phyloP scores from a whole-genome alignment of 768 basidiomycete species.

The Polyporus arcularius region DNA sequence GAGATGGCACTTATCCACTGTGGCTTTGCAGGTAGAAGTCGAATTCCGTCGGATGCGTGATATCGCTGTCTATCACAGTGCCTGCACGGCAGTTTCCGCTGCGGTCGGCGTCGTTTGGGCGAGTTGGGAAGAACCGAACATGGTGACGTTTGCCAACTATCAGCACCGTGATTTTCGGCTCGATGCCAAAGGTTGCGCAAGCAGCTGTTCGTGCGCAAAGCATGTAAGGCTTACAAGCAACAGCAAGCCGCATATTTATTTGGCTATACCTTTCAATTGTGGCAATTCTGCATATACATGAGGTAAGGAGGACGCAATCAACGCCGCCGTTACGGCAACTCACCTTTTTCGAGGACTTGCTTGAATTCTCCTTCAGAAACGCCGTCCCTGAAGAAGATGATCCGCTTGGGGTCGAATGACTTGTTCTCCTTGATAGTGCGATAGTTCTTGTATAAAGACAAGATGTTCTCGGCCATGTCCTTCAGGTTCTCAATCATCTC shows the following conservation, averaged over 20 bases:
- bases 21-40: conserved; percentile 83
- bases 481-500: conserved; percentile 78
- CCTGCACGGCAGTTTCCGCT: conserved; percentile 78
- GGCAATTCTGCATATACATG: conserved; percentile 14
- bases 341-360: conserved; percentile 54
- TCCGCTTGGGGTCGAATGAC: conserved; percentile 55
- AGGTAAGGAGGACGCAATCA: background rate
- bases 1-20: conserved; percentile 44
- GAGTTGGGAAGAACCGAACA: conserved; percentile 59
- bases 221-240: conserved; percentile 1
- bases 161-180: conserved; percentile 70
- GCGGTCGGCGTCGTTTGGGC: conserved; percentile 50
- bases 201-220: conserved; percentile 47
- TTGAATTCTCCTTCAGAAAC: conserved; percentile 57
- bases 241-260: background rate
- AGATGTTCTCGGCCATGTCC: conserved; percentile 56
- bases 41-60: conserved; percentile 70
- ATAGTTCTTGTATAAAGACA: conserved; percentile 61
- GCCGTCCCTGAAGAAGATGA: conserved; percentile 74
- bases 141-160: conserved; percentile 82
- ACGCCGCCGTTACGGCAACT: conserved; percentile 4
- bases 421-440: conserved; percentile 55
- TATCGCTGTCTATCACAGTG: conserved; percentile 72
- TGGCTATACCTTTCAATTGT: conserved; percentile 14
- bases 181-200: conserved; percentile 57